Evolutionary conservation across 257 asterid genomes (phyloP), one percentile per base, ranked within the genome.

Genomic region (Henckelia pumila): DNA sequence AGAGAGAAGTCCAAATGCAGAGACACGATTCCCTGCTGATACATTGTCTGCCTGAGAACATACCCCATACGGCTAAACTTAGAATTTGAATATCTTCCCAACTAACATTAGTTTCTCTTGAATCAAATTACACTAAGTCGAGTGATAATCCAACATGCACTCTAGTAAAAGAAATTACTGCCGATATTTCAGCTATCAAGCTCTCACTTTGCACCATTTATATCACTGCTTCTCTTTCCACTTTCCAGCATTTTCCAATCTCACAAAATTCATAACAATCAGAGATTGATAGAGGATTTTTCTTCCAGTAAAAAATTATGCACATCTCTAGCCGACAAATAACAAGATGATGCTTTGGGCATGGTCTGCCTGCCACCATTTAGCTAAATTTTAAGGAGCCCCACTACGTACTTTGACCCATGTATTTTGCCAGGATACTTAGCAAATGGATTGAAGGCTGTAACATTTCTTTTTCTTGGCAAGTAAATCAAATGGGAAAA

Each of bases 31-130:
- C 28, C 64, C 75, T 66, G 74, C 80, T n/a, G 80, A 61, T 62
- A 82, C 83, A 49, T 74, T 69, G 74, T 85, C 88, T 24, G 84
- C 90, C 90, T 85, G 71, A 66, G 52, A 40, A 69, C 44, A 64
- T 59, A 57, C 23, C 21, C 58, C 9, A 55, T 66, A 59, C 2
- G 50, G 29, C 32, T 59, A 55, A 44, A 69, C 20, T 56, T 37
- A 17, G 29, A 28, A 14, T 28, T 29, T 16, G 47, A 28, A 22
- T n/a, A 7, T 22, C 13, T 16, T 21, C 47, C 30, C 30, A 28
- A 28, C 30, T 28, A 28, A 28, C 30, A 29, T 61, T 20, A 5
- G 30, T 5, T 20, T 30, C 35, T 56, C n/a, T 67, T 2, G 10
- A 63, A 35, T 58, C 28, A 44, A 28, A 28, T 28, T 28, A 28